Evolutionary conservation across 2,329 filamentous ascomycete species (phyloP), one percentile per base, ranked within the genome.

Genomic region (Botrytis galanthina): DNA sequence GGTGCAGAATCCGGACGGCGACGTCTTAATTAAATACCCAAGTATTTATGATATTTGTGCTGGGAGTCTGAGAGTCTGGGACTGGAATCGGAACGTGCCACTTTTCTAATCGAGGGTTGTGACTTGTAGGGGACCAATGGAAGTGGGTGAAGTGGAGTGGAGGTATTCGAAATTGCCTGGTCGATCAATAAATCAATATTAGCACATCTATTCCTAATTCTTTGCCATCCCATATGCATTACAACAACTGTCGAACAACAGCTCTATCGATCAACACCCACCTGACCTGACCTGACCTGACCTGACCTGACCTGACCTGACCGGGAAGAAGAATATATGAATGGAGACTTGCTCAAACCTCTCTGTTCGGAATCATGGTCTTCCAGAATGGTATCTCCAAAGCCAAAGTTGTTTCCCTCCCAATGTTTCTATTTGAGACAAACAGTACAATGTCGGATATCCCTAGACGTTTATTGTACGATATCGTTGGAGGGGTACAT

Each of bases 401-500:
- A 68, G 22, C 18, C 48, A 68, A 29, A 37, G 48, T 32, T 57
- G 54, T 57, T 35, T 68, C 10, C 9, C n/a, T 32, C n/a, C 35
- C 66, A 68, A 32, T 32, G 16, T 32, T 68, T 26, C 44, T 71
- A 51, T 71, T 63, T 71, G 69, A 71, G 59, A 63, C 59, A 71
- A 29, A 46, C 54, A 44, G 29, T 48, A 26, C 59, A 63, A 51
- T 63, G 42, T 42, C 42, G 18, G 26, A 63, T 63, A 48, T 48
- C 26, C 32, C 62, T 42, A 42, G 16, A 59, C 59, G 59, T 63
- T 63, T 71, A 32, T 62, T 71, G 69, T 71, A 64, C 69, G 42
- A 71, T 71, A 22, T 62, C 32, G 42, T 63, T 71, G 59, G 57
- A 71, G 59, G 59, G 69, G 69, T 71, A 69, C 66, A 69, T 69